Evolutionary conservation across 768 basidiomycete genomes (phyloP).

Genomic region (Floccularia luteovirens): DNA sequence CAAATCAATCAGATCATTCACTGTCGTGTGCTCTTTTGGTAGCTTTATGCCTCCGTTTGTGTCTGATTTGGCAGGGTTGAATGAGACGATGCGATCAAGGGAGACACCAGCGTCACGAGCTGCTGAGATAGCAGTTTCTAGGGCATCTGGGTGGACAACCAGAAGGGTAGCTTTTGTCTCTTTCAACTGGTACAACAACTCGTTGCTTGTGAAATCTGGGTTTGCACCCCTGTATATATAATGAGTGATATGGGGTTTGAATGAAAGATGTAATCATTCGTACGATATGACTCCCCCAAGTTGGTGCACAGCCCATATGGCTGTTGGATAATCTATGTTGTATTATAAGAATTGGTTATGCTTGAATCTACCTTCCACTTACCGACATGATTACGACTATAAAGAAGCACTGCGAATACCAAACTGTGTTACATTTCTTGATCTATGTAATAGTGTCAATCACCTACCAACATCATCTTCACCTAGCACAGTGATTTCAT

Average conservation of each 20-base stretch:
- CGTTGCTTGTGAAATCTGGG: conserved; percentile 44
- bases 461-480: conserved; percentile 45
- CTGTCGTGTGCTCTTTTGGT: conserved; percentile 17
- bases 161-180: conserved; percentile 39
- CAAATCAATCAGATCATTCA: conserved; percentile 39
- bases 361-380: conserved; percentile 8
- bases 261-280: no score
- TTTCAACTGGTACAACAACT: conserved; percentile 49
- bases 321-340: conserved; percentile 42
- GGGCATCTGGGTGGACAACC: conserved; percentile 36
- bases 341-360: neutral
- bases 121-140: conserved; percentile 35
- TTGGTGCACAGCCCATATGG: conserved; percentile 48
- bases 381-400: conserved; percentile 65
- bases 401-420: conserved; percentile 41
- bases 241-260: no score
- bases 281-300: conserved; percentile 54
- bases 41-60: no score
- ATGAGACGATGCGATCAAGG: conserved; percentile 32
- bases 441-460: neutral
- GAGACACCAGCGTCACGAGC: conserved; percentile 28
- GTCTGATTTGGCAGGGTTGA: conserved; percentile 18
- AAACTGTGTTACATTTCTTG: neutral
- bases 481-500: conserved; percentile 9
- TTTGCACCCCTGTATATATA: conserved; percentile 69